Percentiles rank a stretch among this genome's conserved stretches.
Conservation (phyloP, 306 rosid genomes). For the Senna siamea region DNA sequence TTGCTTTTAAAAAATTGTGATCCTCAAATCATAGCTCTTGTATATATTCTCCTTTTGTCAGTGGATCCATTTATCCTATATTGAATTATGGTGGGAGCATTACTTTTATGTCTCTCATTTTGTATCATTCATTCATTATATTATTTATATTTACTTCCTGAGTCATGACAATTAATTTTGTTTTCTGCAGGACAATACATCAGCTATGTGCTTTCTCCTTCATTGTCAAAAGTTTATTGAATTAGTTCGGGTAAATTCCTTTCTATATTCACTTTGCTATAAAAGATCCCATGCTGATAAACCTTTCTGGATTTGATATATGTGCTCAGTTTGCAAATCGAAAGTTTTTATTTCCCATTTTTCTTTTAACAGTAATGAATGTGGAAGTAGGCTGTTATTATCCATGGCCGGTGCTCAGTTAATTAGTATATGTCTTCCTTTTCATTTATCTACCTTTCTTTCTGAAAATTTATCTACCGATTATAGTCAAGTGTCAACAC, state of each 20-base stretch:
- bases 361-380: too few species aligned
- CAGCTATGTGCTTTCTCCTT: conserved; percentile 93
- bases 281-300: background rate
- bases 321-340: conserved; percentile 11
- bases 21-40: background rate
- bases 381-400: too few species aligned
- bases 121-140: conserved; percentile 16
- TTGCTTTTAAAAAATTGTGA: conserved; percentile 15
- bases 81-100: conserved; percentile 17
- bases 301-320: background rate
- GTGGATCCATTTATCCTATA: conserved; percentile 1
- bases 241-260: conserved; percentile 85
- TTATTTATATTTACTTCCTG: conserved; percentile 7
- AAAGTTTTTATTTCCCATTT: conserved; percentile 14
- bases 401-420: conserved; percentile 28
- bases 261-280: conserved; percentile 32
- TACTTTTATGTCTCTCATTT: conserved; percentile 27
- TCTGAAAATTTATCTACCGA: too few species aligned
- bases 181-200: conserved; percentile 80
- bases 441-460: background rate
- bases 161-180: conserved; percentile 37
- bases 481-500: background rate
- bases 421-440: background rate
- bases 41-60: background rate
- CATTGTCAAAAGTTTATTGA: conserved; percentile 94